Percentiles rank a stretch among this genome's conserved stretches.
phyloP scores from a whole-genome alignment of 306 rosid species.

The Astragalus membranaceus region DNA sequence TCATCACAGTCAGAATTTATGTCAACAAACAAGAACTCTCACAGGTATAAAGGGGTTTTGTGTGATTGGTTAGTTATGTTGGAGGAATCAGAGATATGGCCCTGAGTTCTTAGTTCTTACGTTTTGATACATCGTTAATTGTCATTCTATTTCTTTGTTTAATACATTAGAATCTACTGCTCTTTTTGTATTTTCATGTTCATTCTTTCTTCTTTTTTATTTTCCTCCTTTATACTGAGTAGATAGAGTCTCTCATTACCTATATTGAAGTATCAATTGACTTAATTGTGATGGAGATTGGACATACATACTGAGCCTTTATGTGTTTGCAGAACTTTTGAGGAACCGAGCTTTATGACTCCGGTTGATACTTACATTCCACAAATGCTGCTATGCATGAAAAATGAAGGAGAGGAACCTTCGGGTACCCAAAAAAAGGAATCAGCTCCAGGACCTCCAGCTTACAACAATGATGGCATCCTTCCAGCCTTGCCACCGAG shows the following conservation, averaged over 20 bases:
- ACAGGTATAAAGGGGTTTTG: slow-evolving; percentile 32
- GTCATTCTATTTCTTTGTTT: neutral
- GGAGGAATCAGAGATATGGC: neutral
- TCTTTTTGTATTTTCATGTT: neutral
- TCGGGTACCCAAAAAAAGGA: slow-evolving; percentile 30
- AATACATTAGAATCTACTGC: neutral
- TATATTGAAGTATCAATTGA: neutral
- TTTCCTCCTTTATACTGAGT: neutral
- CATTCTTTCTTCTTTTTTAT: neutral
- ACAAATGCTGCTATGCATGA: slow-evolving; percentile 40
- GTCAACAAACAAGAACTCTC: slow-evolving; percentile 44
- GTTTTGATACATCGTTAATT: slow-evolving; percentile 6
- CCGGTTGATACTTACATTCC: slow-evolving; percentile 44
- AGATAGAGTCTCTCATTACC: neutral
- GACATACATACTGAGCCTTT: slow-evolving; percentile 19
- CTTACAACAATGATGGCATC: slow-evolving; percentile 29
- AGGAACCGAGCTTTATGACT: slow-evolving; percentile 38
- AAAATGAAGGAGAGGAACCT: slow-evolving; percentile 26
- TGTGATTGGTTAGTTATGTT: slow-evolving; percentile 5
- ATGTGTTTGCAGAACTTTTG: slow-evolving; percentile 42
- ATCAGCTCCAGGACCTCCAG: slow-evolving; percentile 9
- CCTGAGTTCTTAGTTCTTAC: neutral
- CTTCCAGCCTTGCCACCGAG: slow-evolving; percentile 71
- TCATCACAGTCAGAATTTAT: slow-evolving; percentile 57
- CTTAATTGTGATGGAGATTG: slow-evolving; percentile 6